A percentile compares a stretch with the other conserved stretches of the same genome.
Evolutionary conservation across 352 stramenopile species (phyloP).

Genomic region (Pythium plurisporium): DNA sequence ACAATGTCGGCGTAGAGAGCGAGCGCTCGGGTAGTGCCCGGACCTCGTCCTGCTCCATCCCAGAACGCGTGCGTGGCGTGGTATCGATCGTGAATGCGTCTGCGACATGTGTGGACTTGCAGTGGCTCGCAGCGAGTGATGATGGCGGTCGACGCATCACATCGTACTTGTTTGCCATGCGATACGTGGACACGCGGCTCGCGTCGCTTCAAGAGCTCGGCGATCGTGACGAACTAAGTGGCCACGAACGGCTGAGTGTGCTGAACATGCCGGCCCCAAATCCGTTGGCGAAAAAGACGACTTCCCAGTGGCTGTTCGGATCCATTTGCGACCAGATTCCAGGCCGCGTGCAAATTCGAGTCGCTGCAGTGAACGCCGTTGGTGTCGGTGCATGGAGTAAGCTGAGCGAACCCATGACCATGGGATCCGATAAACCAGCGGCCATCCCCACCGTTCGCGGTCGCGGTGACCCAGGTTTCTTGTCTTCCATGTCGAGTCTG

Average conservation of each 20-base stretch:
- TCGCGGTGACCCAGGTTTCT: constrained; percentile 29
- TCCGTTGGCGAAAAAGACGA: neutral
- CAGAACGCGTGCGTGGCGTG: constrained; percentile 38
- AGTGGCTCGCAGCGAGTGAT: constrained; percentile 54
- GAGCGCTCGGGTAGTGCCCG: constrained; percentile 40
- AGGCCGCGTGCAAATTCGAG: constrained; percentile 43
- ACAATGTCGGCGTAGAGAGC: constrained; percentile 45
- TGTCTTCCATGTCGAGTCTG: too few species aligned
- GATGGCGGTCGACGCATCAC: constrained; percentile 47
- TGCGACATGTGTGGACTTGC: constrained; percentile 36
- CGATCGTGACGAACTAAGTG: neutral
- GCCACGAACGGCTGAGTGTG: constrained; percentile 1
- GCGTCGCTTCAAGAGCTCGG: constrained; percentile 10
- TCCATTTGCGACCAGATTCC: constrained; percentile 49
- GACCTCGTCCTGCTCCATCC: constrained; percentile 37
- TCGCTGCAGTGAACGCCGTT: constrained; percentile 64
- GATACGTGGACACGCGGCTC: constrained; percentile 4
- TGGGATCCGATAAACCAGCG: neutral
- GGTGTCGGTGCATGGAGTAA: constrained; percentile 50
- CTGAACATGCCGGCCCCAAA: neutral
- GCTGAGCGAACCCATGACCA: constrained; percentile 27
- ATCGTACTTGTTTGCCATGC: constrained; percentile 35
- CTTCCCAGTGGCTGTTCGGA: constrained; percentile 28
- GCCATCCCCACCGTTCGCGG: constrained; percentile 41
- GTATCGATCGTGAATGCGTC: constrained; percentile 20